Percentiles rank a stretch among this genome's conserved stretches.
These are phyloP conservation scores for Pseudopithomyces maydicus DNA, from an alignment of 2,329 filamentous ascomycete species.

Conservation along the genomic window DNA sequence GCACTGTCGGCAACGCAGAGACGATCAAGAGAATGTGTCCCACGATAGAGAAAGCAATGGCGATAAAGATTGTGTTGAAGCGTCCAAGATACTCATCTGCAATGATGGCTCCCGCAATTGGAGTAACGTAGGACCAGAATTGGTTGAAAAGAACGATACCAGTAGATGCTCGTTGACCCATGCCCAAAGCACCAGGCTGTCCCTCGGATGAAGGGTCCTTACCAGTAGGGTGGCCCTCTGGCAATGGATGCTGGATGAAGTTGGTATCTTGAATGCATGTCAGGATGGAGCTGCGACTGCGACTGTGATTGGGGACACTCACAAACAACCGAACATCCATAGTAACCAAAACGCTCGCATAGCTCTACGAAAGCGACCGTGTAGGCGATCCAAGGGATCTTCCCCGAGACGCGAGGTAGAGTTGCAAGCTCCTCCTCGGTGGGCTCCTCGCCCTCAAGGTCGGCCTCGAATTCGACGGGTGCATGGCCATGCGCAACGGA, in stretches of 20 bases:
- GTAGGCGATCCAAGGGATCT: constrained; percentile 69
- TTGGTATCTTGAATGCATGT: constrained; percentile 40
- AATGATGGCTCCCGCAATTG: constrained; percentile 60
- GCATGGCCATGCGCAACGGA: constrained; percentile 16
- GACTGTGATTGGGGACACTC: constrained; percentile 32
- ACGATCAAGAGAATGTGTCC: constrained; percentile 61
- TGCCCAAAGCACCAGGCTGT: constrained; percentile 41
- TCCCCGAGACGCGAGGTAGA: constrained; percentile 67
- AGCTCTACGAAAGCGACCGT: constrained; percentile 75
- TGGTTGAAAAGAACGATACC: constrained; percentile 46
- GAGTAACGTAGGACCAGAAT: constrained; percentile 49
- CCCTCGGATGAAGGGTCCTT: constrained; percentile 34
- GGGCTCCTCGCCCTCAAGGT: constrained; percentile 49
- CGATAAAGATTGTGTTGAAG: constrained; percentile 64
- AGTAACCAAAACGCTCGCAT: constrained; percentile 79
- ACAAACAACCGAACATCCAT: constrained; percentile 72
- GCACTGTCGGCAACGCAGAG: constrained; percentile 57
- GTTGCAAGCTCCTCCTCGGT: constrained; percentile 67
- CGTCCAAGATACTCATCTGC: constrained; percentile 64
- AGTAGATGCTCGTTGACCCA: constrained; percentile 44
- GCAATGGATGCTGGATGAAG: constrained; percentile 45
- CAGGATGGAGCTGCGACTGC: neutral
- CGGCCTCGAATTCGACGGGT: constrained; percentile 39
- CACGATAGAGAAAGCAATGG: constrained; percentile 53
- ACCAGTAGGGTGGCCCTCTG: constrained; percentile 40